Conservation (phyloP, 2,329 filamentous ascomycete species). For the Sporothrix globosa region DNA sequence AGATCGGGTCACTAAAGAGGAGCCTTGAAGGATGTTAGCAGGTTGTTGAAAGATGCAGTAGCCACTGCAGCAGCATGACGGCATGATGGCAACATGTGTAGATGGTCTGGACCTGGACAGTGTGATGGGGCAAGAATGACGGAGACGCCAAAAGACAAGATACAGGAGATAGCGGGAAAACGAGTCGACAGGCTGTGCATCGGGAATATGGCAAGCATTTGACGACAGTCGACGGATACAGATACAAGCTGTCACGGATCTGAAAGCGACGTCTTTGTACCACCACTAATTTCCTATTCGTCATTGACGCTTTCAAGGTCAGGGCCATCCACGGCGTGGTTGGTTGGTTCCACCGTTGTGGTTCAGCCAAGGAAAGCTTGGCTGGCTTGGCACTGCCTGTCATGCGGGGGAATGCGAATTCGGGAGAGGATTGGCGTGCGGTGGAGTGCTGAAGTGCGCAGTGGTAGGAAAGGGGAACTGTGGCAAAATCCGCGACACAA, state of each 20-base stretch:
- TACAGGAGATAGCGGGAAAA: not conserved
- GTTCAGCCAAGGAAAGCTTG: slow-evolving; percentile 36
- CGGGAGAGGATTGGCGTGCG: slow-evolving; percentile 27
- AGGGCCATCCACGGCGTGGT: slow-evolving; percentile 17
- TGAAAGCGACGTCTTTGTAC: slow-evolving; percentile 17
- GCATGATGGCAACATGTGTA: not conserved
- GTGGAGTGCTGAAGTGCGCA: not conserved
- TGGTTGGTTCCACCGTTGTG: slow-evolving; percentile 31
- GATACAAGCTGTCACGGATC: not conserved
- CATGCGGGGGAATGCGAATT: slow-evolving; percentile 34
- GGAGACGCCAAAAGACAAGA: slow-evolving; percentile 1
- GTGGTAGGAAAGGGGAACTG: not conserved
- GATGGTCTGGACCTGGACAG: not conserved
- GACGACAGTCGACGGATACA: not conserved
- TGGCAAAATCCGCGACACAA: not conserved
- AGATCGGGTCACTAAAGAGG: slow-evolving; percentile 63
- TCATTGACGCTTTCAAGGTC: slow-evolving; percentile 13
- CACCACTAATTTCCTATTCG: slow-evolving; percentile 22
- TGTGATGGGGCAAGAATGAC: not conserved
- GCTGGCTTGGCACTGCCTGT: slow-evolving; percentile 35
- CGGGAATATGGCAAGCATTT: not conserved
- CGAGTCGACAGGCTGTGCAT: not conserved
- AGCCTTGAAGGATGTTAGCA: slow-evolving; percentile 48
- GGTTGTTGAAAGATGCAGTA: not conserved
- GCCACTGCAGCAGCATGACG: not conserved